Percentiles rank a stretch among this genome's conserved stretches.
Conservation (phyloP, 2,329 filamentous ascomycete species). For the Epichloe sp. region DNA sequence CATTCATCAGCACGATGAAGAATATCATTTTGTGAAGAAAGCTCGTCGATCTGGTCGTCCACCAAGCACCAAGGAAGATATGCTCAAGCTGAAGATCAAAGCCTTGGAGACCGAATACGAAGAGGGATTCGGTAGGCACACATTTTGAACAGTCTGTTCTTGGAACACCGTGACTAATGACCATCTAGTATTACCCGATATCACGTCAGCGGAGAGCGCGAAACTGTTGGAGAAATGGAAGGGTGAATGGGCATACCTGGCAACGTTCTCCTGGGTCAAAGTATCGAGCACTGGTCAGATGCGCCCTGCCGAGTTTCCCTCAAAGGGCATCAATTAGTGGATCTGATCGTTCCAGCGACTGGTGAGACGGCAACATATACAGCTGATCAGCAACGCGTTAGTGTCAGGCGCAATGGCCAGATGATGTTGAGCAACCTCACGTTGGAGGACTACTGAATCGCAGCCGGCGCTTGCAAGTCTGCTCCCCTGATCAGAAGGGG, state of each 20-base stretch:
- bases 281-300: conserved; percentile 52
- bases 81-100: conserved; percentile 58
- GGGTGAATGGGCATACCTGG: conserved; percentile 70
- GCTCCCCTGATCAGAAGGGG: not conserved
- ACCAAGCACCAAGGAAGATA: conserved; percentile 61
- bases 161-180: conserved; percentile 6
- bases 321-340: conserved; percentile 24
- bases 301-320: conserved; percentile 66
- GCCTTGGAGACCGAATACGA: conserved; percentile 67
- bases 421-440: not conserved
- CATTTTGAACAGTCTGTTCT: not conserved
- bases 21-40: conserved; percentile 52
- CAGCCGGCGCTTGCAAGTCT: not conserved
- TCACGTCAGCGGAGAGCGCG: conserved; percentile 53
- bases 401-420: no score
- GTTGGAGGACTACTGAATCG: not conserved
- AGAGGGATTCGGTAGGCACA: conserved; percentile 60
- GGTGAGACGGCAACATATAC: not conserved
- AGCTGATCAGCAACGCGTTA: not conserved
- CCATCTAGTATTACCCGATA: conserved; percentile 54
- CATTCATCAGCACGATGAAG: conserved; percentile 57
- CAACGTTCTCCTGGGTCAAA: conserved; percentile 63
- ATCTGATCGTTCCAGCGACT: not conserved
- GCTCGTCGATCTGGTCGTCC: conserved; percentile 67
- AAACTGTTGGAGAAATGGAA: conserved; percentile 61